A percentile compares a stretch with the other conserved stretches of the same genome.
Evolutionary conservation across 2,329 filamentous ascomycete genomes (phyloP).

Genomic region (Calonectria henricotiae): DNA sequence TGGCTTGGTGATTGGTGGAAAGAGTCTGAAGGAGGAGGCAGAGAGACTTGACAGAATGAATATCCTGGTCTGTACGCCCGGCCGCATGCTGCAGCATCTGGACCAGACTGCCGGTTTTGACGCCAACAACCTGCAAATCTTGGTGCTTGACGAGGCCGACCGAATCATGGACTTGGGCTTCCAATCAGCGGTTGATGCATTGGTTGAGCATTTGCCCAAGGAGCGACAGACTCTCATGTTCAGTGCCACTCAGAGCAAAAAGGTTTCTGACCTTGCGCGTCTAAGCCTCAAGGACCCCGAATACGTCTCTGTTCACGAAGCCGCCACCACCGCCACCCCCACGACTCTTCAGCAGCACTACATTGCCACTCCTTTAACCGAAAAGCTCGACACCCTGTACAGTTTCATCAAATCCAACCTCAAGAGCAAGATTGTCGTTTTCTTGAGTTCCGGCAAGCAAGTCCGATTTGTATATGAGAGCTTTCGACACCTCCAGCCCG

Average conservation of each 20-base stretch:
- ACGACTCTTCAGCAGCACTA: constrained; percentile 92
- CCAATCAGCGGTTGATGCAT: constrained; percentile 89
- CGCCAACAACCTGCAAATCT: constrained; percentile 90
- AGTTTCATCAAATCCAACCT: constrained; percentile 93
- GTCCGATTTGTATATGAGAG: constrained; percentile 96
- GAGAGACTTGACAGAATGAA: constrained; percentile 93
- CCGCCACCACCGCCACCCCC: constrained; percentile 85
- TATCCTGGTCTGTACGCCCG: constrained; percentile 95
- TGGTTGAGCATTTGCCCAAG: constrained; percentile 91
- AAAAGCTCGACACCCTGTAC: constrained; percentile 94
- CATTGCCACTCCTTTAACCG: constrained; percentile 84
- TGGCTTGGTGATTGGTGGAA: constrained; percentile 93
- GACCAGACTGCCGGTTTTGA: constrained; percentile 94
- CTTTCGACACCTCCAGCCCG: constrained; percentile 93
- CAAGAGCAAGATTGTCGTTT: constrained; percentile 95
- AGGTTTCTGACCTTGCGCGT: constrained; percentile 91
- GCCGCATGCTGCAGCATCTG: constrained; percentile 94
- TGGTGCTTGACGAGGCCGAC: constrained; percentile 96
- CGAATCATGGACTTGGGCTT: constrained; percentile 99
- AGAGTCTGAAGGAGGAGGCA: constrained; percentile 88
- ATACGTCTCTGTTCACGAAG: constrained; percentile 94
- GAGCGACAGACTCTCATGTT: constrained; percentile 93
- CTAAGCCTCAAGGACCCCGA: constrained; percentile 92
- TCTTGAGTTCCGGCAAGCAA: constrained; percentile 95
- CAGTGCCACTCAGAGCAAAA: constrained; percentile 95